Evolutionary conservation across 176 grass and related monocot species (phyloP), one percentile per base, ranked within the genome.

Genomic region (Neostapfia colusana): DNA sequence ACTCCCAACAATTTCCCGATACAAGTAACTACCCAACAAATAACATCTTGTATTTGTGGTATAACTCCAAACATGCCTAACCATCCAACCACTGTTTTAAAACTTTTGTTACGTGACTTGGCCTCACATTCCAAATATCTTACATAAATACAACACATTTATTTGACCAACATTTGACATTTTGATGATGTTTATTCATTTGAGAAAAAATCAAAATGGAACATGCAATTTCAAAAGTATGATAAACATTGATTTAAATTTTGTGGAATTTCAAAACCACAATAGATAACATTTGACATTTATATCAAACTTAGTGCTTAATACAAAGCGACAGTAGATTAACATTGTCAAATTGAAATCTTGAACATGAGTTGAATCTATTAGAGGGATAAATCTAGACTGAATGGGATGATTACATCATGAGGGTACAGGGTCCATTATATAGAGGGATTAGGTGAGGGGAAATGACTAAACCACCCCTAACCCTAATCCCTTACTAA

Each of bases 291-390:
- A 62, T 7, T 63, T 70, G 37, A 20, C n/a, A 43, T 39, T 40
- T 6, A 50, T 39, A 34, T 63, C 35, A 70, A 63, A 16, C 23
- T 35, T 64, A 64, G 4, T 20, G 17, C 51, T 59, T 69, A 61
- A 39, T 85, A 73, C 34, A 56, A 79, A 65, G 28, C 1, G 16
- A 59, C 0, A 5, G 7, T 20, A 62, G 35, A 81, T 70, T 56
- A 28, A 44, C 14, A 49, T 53, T 54, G 25, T 24, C 74, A 36
- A 15, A 15, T 55, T 50, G 14, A 75, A 81, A 36, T 48, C 35
- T 36, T 13, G 15, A 81, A 38, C 55, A 48, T 10, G 37, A 72
- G 38, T 80, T 67, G 21, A 84, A 53, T n/a, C n/a, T n/a, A n/a
- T n/a, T n/a, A n/a, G n/a, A n/a, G n/a, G n/a, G n/a, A n/a, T n/a